Base-by-base conservation (phyloP, 1,139 yeast species). In the Blastobotrys petasosporus region DNA sequence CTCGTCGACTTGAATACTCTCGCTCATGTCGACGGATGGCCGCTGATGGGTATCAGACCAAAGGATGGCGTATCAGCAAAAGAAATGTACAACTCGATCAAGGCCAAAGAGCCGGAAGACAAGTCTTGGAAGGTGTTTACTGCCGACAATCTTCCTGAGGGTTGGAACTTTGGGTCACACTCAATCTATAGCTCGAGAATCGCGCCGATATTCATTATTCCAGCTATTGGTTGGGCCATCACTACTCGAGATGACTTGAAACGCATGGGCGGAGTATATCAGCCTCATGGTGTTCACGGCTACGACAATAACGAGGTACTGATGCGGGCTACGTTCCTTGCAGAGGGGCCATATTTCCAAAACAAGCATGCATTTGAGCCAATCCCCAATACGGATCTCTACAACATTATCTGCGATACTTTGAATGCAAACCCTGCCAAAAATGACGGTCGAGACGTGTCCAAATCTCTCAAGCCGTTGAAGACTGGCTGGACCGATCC, bases 191-290 rank as follows among this genome's bases (percentile, higher is more conserved):
- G 73, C 48, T 70, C 77, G 43, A 71, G 95, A 49, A 69, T 86
- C 32, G 95, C 96, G 0, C 95, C 95, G 1, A 64, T 88, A 12
- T 86, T 96, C 92, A 64, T 90, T 2, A 69, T 88, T 1, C 96
- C 97, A 0, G 74, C 80, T 30, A 81, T 85, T 4, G 96, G 96
- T 0, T 88, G 84, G 67, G 71, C 85, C 0, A 65, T 87, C n/a
- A 77, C 87, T 1, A 83, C 88, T 1, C 76, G 73, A 48, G 70
- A 73, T 13, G 77, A 76, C 51, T 76, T 80, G 74, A 71, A 74
- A 30, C 63, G 68, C 44, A 53, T 57, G 53, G 54, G 55, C 11
- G 64, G 65, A 9, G 73, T 76, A 23, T 83, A 82, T 61, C 63
- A 65, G 32, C 86, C 92, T 2, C 74, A 70, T 47, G 96, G 96